Evolutionary conservation across 345 rosid species (phyloP), one percentile per base, ranked within the genome.

Genomic region (Cochlearia excelsa): DNA sequence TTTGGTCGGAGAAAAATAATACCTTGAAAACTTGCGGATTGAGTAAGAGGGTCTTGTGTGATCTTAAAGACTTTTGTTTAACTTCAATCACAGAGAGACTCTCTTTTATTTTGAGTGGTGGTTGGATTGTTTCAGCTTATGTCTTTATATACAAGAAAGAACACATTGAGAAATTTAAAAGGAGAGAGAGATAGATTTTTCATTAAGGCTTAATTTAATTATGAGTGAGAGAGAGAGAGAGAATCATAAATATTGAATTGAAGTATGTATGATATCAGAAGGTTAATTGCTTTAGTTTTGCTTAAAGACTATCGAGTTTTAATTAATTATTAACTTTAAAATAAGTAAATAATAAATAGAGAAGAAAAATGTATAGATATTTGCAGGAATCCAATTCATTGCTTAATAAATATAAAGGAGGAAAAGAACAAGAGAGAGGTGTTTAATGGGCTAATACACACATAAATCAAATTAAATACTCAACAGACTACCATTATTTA

Each of bases 191-290:
- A 73, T 77, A 72, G 83, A 73, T 82, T 42, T 78, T 64, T 74
- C 71, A 75, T 83, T 77, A 84, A 88, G 80, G 83, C 82, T 75
- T 79, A 77, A 76, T 74, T 82, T 60, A 89, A 89, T 86, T 78
- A 75, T 53, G 82, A 79, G 75, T 69, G 78, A 76, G 88, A 77
- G 81, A 82, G 69, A 72, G 55, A 65, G 70, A 72, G 58, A 74
- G 73, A 52, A 57, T 58, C 62, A 69, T 63, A 74, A 64, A 73
- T 63, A 63, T 67, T 62, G 82, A 79, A 82, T 70, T 77, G 73
- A 75, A 75, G 82, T 56, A n/a, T 59, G 38, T 55, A 46, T 52
- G 48, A 54, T 53, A 59, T 30, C 11, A 59, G 52, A 68, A 2
- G 34, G 54, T 63, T 63, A 63, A 50, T 23, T 43, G 64, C 16